Base-by-base conservation (phyloP, 2,329 filamentous ascomycete species). In the Fusarium compactum region DNA sequence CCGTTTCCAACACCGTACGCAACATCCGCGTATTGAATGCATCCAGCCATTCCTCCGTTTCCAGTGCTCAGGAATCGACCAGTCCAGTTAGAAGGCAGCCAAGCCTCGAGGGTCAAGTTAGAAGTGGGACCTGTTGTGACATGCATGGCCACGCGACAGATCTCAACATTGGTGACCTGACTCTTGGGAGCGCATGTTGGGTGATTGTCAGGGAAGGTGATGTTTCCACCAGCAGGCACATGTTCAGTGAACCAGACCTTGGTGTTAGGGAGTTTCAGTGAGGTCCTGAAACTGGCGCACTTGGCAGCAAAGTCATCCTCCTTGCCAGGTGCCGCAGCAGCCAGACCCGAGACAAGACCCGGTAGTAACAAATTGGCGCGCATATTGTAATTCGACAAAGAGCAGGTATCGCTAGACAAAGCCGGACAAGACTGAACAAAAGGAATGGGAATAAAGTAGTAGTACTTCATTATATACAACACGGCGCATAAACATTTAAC, bases 31-130 rank as follows among this genome's bases (percentile, higher is more conserved):
- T 75, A 66, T 81, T 83, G 59, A 71, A 64, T 83, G 50, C 85
- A 86, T 8, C 84, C 84, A 50, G 80, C 80, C 25, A 85, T 74
- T 3, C 85, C 84, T 6, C 84, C 84, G 55, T 86, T 86, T 5
- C 85, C 85, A 1, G 83, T 85, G 32, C 81, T 82, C 57, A 86
- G 43, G 50, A 85, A 85, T 1, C 84, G 82, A 0, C 84, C 83
- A 1, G 78, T 82, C 76, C 85, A 86, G 22, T 81, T 75, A 9
- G 79, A 79, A 1, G 85, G 85, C 18, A 86, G 78, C 84, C 84
- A 86, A 9, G 82, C 78, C 67, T 86, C 85, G 2, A 74, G 29
- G 4, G 62, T 81, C 45, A 70, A 34, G 29, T 70, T 72, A 4
- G 67, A 67, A 18, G n/a, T 30, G 16, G 69, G 54, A n/a, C 66